Percentiles rank a stretch among this genome's conserved stretches.
Evolutionary conservation across 176 grass and related monocot species (phyloP).

Genomic region (Carex cristatella): DNA sequence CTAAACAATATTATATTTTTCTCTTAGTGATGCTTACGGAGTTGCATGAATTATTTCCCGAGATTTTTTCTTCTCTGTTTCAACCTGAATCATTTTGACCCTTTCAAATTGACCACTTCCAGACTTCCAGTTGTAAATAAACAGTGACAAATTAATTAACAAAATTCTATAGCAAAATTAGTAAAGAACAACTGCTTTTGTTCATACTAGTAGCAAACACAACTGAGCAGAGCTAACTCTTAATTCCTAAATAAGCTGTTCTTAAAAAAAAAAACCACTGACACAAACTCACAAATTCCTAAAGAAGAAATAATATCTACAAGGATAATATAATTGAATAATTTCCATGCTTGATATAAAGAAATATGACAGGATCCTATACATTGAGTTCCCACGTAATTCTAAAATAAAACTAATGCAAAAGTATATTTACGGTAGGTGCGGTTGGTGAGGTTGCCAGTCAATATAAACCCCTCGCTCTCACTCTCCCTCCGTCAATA

Average conservation of each 20-base stretch:
- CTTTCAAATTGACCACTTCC: neutral
- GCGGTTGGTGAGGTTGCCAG: slow-evolving; percentile 41
- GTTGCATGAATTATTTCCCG: neutral
- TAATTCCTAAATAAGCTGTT: too few relatives aligned
- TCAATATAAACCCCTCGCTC: slow-evolving; percentile 33
- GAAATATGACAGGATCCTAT: too few relatives aligned
- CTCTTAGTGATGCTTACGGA: neutral
- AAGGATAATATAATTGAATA: too few relatives aligned
- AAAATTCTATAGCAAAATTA: neutral
- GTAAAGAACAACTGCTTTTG: neutral
- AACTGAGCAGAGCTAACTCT: too few relatives aligned
- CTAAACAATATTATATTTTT: neutral
- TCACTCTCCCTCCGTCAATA: neutral
- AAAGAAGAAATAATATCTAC: too few relatives aligned
- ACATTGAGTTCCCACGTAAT: neutral
- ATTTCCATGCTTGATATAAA: too few relatives aligned
- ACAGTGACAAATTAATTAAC: neutral
- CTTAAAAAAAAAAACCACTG: too few relatives aligned
- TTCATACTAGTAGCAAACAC: neutral
- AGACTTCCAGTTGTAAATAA: too few relatives aligned
- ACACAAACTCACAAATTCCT: too few relatives aligned
- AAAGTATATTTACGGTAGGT: slow-evolving; percentile 14
- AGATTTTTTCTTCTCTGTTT: neutral
- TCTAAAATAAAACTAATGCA: neutral
- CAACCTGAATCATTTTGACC: neutral